A percentile compares a stretch with the other conserved stretches of the same genome.
Evolutionary conservation across 2,329 filamentous ascomycete genomes (phyloP).

Genomic region (Xylariaceae sp.): DNA sequence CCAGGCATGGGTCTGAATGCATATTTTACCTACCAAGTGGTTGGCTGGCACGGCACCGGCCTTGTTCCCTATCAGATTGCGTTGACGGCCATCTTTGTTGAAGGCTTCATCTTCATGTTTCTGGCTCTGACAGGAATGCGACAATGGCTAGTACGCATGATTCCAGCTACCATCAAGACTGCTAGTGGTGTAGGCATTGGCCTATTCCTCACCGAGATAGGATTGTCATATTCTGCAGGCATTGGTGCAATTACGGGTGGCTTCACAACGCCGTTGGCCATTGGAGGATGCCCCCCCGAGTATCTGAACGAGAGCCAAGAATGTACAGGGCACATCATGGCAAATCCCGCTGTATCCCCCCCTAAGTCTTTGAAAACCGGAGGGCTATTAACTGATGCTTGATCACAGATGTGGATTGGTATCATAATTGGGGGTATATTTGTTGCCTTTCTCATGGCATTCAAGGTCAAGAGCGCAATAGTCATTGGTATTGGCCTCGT

Average conservation of each 20-base stretch:
- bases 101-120: constrained; percentile 61
- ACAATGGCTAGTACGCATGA: constrained; percentile 67
- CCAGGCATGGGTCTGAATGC: constrained; percentile 66
- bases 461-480: constrained; percentile 70
- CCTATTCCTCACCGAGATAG: constrained; percentile 60
- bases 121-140: constrained; percentile 65
- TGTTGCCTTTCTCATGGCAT: constrained; percentile 77
- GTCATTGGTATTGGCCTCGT: constrained; percentile 69
- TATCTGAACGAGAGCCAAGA: constrained; percentile 47
- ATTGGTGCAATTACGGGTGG: constrained; percentile 78
- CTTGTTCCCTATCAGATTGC: constrained; percentile 56
- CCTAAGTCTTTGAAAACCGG: background rate
- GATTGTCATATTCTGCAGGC: constrained; percentile 72
- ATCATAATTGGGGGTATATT: constrained; percentile 76
- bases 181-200: constrained; percentile 64
- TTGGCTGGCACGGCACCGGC: constrained; percentile 56
- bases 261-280: constrained; percentile 64
- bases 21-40: constrained; percentile 65
- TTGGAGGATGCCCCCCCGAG: constrained; percentile 67
- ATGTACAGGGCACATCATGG: constrained; percentile 64
- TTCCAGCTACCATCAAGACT: constrained; percentile 61
- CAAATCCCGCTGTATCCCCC: constrained; percentile 62
- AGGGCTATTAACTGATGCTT: constrained; percentile 15
- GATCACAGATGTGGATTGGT: constrained; percentile 70
- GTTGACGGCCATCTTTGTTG: constrained; percentile 61